Base-by-base conservation (phyloP, 1,284 basidiomycete species). In the Pseudozyma sp. region DNA sequence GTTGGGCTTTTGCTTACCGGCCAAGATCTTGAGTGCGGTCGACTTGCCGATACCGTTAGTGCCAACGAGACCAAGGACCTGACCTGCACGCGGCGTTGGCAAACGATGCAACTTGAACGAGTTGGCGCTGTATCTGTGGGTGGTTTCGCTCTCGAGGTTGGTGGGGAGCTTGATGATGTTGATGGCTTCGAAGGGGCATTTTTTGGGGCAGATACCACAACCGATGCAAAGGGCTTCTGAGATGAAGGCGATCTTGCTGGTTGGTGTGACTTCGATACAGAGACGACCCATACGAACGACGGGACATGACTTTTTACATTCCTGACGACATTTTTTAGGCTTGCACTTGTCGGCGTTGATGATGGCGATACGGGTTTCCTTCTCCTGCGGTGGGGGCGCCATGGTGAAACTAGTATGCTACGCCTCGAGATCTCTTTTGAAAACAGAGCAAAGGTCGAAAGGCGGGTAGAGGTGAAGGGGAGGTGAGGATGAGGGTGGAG, bases 121-220 rank as follows among this genome's bases (percentile, higher is more conserved):
- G 80, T 85, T 85, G 57, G 83, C 83, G 62, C 78, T 80, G 81
- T 85, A 85, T 60, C 83, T 80, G 69, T 85, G 83, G 13, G 83
- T 85, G 21, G 82, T 85, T 60, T 85, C 82, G 53, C 73, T 68
- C 48, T 85, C 83, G 53, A 85, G 71, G 63, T 85, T 85, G 59
- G 83, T 85, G 53, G 83, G 83, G 35, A 84, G 75, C 66, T 85
- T 85, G 76, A 85, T 83, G 48, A 85, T 85, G 75, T 82, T 85
- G 71, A 85, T 85, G 36, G 83, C 83, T 55, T 85, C 83, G 47
- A 85, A 85, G 21, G 83, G 83, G 52, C 83, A 85, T 75, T 85
- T 85, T 48, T 85, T 85, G 38, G 79, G 74, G 70, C 83, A 85
- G 58, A 85, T 85, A 83, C 83, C 83, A 72, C 83, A 85, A 40